Conservation (phyloP, 352 stramenopile species). For the Discostella stelligera region DNA sequence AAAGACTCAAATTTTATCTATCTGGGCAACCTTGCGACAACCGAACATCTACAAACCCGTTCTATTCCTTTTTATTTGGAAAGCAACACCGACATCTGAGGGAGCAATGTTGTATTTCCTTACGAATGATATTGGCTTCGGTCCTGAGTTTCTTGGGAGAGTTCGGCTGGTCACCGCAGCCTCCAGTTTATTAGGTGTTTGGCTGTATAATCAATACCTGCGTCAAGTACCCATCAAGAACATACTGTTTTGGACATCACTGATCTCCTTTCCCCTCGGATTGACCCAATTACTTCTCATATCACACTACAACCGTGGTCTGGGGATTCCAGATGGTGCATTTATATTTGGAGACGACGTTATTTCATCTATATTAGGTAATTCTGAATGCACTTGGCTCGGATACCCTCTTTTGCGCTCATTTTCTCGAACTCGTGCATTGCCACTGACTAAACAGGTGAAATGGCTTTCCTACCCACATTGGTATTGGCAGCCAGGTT, state of each 20-base stretch:
- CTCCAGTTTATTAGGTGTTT: constrained; percentile 81
- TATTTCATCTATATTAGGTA: constrained; percentile 83
- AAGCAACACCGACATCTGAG: constrained; percentile 91
- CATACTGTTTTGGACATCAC: constrained; percentile 88
- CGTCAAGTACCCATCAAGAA: constrained; percentile 87
- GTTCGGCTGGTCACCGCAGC: constrained; percentile 79
- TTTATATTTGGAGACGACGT: constrained; percentile 95
- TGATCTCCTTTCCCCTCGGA: constrained; percentile 79
- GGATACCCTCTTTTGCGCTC: no score
- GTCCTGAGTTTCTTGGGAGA: constrained; percentile 91
- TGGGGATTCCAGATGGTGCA: constrained; percentile 92
- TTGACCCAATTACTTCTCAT: constrained; percentile 85
- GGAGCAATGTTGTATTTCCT: constrained; percentile 95
- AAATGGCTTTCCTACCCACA: constrained; percentile 91
- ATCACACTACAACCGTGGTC: constrained; percentile 87
- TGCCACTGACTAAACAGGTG: constrained; percentile 5
- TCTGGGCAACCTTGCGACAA: constrained; percentile 86
- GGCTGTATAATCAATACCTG: constrained; percentile 80
- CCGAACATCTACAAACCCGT: constrained; percentile 93
- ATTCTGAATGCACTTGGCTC: not conserved
- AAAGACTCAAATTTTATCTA: constrained; percentile 60
- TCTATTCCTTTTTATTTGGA: constrained; percentile 94
- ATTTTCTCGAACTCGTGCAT: not conserved
- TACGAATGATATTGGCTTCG: constrained; percentile 92
- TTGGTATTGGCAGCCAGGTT: constrained; percentile 92